Base-by-base conservation (phyloP, 441 rosid species). In the Caryocar brasiliense region DNA sequence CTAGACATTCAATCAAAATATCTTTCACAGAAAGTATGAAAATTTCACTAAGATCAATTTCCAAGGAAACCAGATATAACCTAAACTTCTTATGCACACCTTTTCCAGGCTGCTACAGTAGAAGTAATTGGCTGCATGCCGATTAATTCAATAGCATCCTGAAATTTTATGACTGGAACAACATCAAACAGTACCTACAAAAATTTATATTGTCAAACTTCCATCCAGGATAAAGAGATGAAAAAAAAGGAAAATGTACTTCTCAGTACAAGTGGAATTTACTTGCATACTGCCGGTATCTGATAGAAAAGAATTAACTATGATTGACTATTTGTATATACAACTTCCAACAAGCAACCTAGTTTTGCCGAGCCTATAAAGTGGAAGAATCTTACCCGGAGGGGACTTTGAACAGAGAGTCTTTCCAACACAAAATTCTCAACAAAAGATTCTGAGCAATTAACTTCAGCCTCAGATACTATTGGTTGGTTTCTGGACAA, bases 371-470 rank as follows among this genome's bases (percentile, higher is more conserved):
- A 12, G 21, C 19, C 32, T 1, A 5, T 0, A 15, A 22, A 27
- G 14, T 21, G 11, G 10, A 46, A 51, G 33, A 61, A 43, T 51
- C 80, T 66, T 83, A 92, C 96, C 73, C 89, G 86, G 51, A 92
- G 81, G 14, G 98, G 94, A 83, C 95, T 83, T 64, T 92, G 98
- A 51, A 71, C 81, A 69, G 98, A 85, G 57, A 92, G 95, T 54
- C 95, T 83, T 75, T 92, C 98, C 81, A 92, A 63, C 64, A 92
- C 87, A 64, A 85, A 85, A 65, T 87, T 92, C 68, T 87, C 96
- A 50, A 92, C 98, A 67, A 92, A 92, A 47, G 81, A 77, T 63
- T 86, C 96, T 51, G 70, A 40, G 45, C 66, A 69, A 47, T 51
- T 51, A 70, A 72, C 85, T 64, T 81, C 86, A 24, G 48, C 48